Evolutionary conservation across 495 filamentous ascomycete species (phyloP), one percentile per base, ranked within the genome.

Genomic region (Talaromyces thailandensis): DNA sequence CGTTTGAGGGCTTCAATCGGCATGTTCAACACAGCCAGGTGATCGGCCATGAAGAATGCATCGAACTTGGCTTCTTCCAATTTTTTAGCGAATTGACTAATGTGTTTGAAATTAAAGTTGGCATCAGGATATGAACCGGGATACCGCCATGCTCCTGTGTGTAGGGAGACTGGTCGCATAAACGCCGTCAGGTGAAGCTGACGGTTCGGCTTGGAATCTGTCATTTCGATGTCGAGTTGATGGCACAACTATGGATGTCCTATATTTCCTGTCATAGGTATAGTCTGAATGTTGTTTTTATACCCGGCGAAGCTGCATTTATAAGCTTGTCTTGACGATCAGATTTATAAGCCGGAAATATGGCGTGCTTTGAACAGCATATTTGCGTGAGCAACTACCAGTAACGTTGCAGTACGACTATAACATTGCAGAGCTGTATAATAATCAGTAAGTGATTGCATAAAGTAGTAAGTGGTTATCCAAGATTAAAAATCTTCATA

Each of bases 11-110:
- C 81, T 60, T 84, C 81, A 14, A 81, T 65, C 8, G 81, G 81
- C 81, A 85, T 83, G 65, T 85, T 83, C 26, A 83, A 68, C 8
- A 84, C 81, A 14, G 81, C 82, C 0, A 85, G 70, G 63, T 83
- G 81, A 63, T 85, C 82, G 4, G 82, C 82, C 81, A 85, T 84
- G 76, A 85, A 85, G 73, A 85, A 83, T 57, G 81, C 82, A 66
- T 85, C 81, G 69, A 85, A 85, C 62, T 85, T 85, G 64, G 81
- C 82, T 14, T 71, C 76, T 67, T 84, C 82, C 14, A 86, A 76
- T 63, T 81, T 82, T 58, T 80, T 75, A 60, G 80, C 79, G 61
- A 85, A 84, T 7, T 74, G 71, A 29, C 75, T 75, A 56, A 86
- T 70, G 57, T 84, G 79, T 28, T 73, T 66, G 32, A 84, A 77